Conservation (phyloP, 2,329 filamentous ascomycete species). For the Aureobasidium sp. region DNA sequence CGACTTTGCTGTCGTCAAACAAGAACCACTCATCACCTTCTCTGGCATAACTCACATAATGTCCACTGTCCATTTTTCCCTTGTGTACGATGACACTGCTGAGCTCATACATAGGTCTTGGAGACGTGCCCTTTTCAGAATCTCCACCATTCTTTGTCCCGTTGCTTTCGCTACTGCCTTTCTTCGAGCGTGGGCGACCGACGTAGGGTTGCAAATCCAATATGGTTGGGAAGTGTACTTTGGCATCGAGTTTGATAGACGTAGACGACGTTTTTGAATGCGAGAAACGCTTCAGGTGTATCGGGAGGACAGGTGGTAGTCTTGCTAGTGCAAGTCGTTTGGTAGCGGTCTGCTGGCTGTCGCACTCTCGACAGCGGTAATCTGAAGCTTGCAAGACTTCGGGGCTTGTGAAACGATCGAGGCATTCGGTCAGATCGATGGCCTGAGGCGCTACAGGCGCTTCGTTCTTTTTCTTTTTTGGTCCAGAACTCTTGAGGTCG, state of each 20-base stretch:
- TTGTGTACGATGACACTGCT: slow-evolving; percentile 88
- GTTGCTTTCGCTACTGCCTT: slow-evolving; percentile 39
- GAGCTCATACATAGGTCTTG: slow-evolving; percentile 73
- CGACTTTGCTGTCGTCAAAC: slow-evolving; percentile 92
- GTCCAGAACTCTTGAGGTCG: slow-evolving; percentile 59
- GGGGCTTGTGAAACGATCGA: slow-evolving; percentile 79
- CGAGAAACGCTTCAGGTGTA: slow-evolving; percentile 67
- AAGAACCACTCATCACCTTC: slow-evolving; percentile 86
- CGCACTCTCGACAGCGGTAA: slow-evolving; percentile 79
- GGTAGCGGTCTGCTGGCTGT: slow-evolving; percentile 65
- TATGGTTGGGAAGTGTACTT: slow-evolving; percentile 75
- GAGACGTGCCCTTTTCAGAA: slow-evolving; percentile 15
- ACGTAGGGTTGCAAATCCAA: slow-evolving; percentile 91
- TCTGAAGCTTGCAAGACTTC: slow-evolving; percentile 70
- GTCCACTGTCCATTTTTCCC: slow-evolving; percentile 84
- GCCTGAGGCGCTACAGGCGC: slow-evolving; percentile 23
- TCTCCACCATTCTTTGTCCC: slow-evolving; percentile 38
- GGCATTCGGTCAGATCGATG: slow-evolving; percentile 50
- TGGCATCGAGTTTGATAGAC: slow-evolving; percentile 84
- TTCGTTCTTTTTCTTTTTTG: slow-evolving; percentile 48
- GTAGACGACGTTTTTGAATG: slow-evolving; percentile 50
- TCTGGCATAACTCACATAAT: slow-evolving; percentile 84
- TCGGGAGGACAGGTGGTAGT: slow-evolving; percentile 79
- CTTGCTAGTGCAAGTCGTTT: slow-evolving; percentile 80
- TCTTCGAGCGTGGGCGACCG: slow-evolving; percentile 40